Percentiles rank a stretch among this genome's conserved stretches.
phyloP scores from a whole-genome alignment of 768 basidiomycete species.

The Sarcomyxa edulis region DNA sequence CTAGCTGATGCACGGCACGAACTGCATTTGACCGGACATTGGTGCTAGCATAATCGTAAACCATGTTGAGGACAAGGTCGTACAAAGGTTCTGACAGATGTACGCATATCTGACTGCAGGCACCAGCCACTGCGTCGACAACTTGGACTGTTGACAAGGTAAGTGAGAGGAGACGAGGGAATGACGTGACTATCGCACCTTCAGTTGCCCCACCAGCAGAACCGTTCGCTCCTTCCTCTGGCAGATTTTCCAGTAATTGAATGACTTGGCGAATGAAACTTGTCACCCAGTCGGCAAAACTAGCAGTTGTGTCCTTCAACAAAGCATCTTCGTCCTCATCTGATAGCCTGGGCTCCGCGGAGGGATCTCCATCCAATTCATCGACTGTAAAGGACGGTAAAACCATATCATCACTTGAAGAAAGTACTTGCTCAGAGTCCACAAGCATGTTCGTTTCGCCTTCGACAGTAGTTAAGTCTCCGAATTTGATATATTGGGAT shows the following conservation, averaged over 20 bases:
- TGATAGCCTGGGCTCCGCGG: constrained; percentile 37
- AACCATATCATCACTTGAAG: constrained; percentile 18
- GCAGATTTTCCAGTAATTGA: constrained; percentile 77
- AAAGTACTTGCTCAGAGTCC: constrained; percentile 29
- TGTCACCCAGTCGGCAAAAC: constrained; percentile 81
- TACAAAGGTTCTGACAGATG: constrained; percentile 72
- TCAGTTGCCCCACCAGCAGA: constrained; percentile 60
- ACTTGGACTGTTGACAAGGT: constrained; percentile 47
- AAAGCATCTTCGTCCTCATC: constrained; percentile 67
- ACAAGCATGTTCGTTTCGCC: constrained; percentile 19
- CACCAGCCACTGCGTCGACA: constrained; percentile 70
- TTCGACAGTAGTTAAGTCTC: constrained; percentile 47
- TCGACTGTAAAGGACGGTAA: constrained; percentile 33
- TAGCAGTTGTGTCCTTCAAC: constrained; percentile 64
- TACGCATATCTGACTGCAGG: constrained; percentile 73
- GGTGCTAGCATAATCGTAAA: constrained; percentile 77
- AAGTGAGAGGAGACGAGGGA: constrained; percentile 3
- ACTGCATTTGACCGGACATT: constrained; percentile 84
- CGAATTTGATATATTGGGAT: constrained; percentile 70
- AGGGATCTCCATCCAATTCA: constrained; percentile 31
- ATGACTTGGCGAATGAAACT: constrained; percentile 76
- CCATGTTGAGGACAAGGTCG: constrained; percentile 77
- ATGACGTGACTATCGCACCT: constrained; percentile 34
- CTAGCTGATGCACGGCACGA: constrained; percentile 79
- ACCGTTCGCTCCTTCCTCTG: constrained; percentile 70